These are phyloP conservation scores for Stagonosporopsis vannaccii DNA, from an alignment of 2,329 filamentous ascomycete genomes.

Conservation along the genomic window DNA sequence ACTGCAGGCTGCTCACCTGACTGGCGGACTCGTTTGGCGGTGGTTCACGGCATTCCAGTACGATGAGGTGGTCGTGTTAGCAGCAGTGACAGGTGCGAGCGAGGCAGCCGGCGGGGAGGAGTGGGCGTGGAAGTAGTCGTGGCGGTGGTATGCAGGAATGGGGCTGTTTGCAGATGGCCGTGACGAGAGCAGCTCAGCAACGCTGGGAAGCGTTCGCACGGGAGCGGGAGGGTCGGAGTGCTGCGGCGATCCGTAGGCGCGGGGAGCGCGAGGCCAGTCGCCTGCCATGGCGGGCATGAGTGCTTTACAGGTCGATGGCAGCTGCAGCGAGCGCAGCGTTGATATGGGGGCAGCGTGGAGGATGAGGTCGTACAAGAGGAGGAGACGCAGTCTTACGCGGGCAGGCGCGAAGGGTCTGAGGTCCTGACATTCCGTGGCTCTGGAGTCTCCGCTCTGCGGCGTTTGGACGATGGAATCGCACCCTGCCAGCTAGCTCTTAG, in stretches of 20 bases:
- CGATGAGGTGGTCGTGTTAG: constrained; percentile 2
- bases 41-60: constrained; percentile 25
- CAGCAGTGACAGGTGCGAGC: constrained; percentile 10
- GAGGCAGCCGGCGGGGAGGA: constrained; percentile 14
- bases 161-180: constrained; percentile 20
- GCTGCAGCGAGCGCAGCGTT: constrained; percentile 14
- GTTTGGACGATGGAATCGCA: constrained; percentile 13
- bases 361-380: constrained; percentile 15
- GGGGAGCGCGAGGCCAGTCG: constrained; percentile 20
- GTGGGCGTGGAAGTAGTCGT: constrained; percentile 19
- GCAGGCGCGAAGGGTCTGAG: constrained; percentile 12
- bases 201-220: constrained; percentile 30
- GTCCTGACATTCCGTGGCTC: constrained; percentile 11
- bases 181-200: constrained; percentile 34
- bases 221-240: constrained; percentile 15
- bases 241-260: constrained; percentile 14
- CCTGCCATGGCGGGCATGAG: constrained; percentile 22
- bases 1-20: constrained; percentile 11
- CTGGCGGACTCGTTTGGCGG: constrained; percentile 15
- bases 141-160: constrained; percentile 23
- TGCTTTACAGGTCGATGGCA: constrained; percentile 1
- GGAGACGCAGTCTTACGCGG: constrained; percentile 14
- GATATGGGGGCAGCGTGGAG: constrained; percentile 18
- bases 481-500: constrained; percentile 16
- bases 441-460: constrained; percentile 20